A percentile compares a stretch with the other conserved stretches of the same genome.
These are phyloP conservation scores for Claviceps paspali DNA, from an alignment of 2,329 filamentous ascomycete species.

Conservation along the genomic window DNA sequence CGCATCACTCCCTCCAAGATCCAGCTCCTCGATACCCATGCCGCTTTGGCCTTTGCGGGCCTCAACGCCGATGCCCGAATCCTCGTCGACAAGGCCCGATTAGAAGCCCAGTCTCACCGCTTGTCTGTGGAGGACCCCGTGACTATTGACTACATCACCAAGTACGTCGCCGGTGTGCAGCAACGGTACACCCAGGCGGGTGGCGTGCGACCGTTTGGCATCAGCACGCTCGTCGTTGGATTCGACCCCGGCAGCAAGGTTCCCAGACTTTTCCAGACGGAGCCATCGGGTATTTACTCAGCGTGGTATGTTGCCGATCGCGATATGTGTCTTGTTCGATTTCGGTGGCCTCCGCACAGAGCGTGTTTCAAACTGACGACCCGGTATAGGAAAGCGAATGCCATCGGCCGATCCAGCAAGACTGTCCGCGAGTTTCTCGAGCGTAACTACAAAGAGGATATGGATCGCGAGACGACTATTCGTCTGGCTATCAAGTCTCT, in stretches of 20 bases:
- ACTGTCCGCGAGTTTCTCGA: constrained; percentile 97
- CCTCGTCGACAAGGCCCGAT: constrained; percentile 90
- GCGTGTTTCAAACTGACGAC: constrained; percentile 4
- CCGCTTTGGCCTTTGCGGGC: constrained; percentile 91
- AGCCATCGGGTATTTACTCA: constrained; percentile 98
- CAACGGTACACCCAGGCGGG: constrained; percentile 98
- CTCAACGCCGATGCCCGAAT: constrained; percentile 97
- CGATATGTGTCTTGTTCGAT: neutral
- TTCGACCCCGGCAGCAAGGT: constrained; percentile 87
- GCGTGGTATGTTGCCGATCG: constrained; percentile 53
- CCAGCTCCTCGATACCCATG: constrained; percentile 86
- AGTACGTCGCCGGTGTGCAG: constrained; percentile 95
- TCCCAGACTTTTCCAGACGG: constrained; percentile 89
- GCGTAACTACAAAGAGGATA: constrained; percentile 95
- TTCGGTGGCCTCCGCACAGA: too few relatives aligned
- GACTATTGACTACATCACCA: constrained; percentile 98
- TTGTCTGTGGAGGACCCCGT: constrained; percentile 95
- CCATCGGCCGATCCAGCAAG: constrained; percentile 96
- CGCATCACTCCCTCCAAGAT: constrained; percentile 99
- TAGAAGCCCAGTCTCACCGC: constrained; percentile 95
- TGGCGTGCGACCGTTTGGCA: constrained; percentile 95
- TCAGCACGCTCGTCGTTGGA: constrained; percentile 95
- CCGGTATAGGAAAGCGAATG: constrained; percentile 80
- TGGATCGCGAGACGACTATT: constrained; percentile 93
- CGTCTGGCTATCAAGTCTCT: constrained; percentile 96